Conservation (phyloP, 257 asterid species). For the Plectranthus barbatus region DNA sequence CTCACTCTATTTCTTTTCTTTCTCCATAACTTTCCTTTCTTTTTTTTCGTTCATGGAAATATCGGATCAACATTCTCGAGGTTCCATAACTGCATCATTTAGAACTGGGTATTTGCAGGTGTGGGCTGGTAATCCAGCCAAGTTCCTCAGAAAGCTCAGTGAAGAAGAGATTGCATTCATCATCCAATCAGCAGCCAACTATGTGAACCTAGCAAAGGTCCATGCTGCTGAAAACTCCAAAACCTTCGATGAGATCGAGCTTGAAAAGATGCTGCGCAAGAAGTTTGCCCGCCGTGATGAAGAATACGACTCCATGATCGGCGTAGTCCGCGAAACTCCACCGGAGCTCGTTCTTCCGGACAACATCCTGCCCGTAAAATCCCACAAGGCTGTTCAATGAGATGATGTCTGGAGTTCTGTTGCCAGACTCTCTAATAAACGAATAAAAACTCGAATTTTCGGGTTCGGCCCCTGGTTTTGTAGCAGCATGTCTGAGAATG, state of each 20-base stretch:
- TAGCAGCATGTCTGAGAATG: slow-evolving; percentile 2
- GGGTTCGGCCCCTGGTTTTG: slow-evolving; percentile 2
- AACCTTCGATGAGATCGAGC: slow-evolving; percentile 66
- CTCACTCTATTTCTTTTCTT: no score
- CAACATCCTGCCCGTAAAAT: slow-evolving; percentile 53
- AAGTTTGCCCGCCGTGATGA: slow-evolving; percentile 64
- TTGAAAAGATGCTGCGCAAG: slow-evolving; percentile 71
- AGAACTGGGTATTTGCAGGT: slow-evolving; percentile 28
- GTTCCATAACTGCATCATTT: no score
- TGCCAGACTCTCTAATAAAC: slow-evolving; percentile 1
- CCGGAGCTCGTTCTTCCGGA: slow-evolving; percentile 76
- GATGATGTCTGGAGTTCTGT: slow-evolving; percentile 2
- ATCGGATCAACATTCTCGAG: no score
- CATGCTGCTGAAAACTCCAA: slow-evolving; percentile 82
- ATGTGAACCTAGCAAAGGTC: slow-evolving; percentile 66
- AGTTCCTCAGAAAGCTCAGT: slow-evolving; percentile 71
- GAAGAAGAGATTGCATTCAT: slow-evolving; percentile 73
- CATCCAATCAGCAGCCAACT: slow-evolving; percentile 59
- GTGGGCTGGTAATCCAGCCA: slow-evolving; percentile 93
- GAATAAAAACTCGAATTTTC: slow-evolving; percentile 15
- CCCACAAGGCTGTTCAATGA: slow-evolving; percentile 47
- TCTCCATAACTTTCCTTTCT: no score
- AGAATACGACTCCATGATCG: slow-evolving; percentile 77
- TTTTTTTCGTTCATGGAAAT: no score
- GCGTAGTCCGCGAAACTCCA: slow-evolving; percentile 73